These are phyloP conservation scores for Penicillium simplicissimum DNA, from an alignment of 495 filamentous ascomycete genomes.

Conservation along the genomic window DNA sequence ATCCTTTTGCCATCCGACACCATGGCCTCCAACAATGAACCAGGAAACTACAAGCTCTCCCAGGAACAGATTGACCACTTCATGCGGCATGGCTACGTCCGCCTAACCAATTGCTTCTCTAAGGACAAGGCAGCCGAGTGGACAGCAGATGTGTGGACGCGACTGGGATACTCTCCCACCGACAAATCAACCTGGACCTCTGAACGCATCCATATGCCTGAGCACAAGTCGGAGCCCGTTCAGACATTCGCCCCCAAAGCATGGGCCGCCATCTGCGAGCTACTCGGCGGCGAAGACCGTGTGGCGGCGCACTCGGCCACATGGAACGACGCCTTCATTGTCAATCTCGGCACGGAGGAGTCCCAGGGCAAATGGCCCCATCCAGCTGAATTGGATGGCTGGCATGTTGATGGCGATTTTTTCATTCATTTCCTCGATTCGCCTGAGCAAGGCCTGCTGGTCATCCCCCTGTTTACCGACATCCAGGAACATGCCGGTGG, in stretches of 20 bases:
- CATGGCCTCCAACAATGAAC: background rate
- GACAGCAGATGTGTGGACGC: constrained; percentile 62
- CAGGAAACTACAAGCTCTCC: constrained; percentile 44
- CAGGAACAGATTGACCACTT: constrained; percentile 65
- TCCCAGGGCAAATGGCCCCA: constrained; percentile 50
- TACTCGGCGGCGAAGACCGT: constrained; percentile 66
- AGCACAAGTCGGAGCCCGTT: constrained; percentile 53
- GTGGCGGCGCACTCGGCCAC: constrained; percentile 47
- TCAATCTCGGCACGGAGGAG: constrained; percentile 66
- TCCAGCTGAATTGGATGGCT: constrained; percentile 55
- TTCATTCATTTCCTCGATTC: constrained; percentile 76
- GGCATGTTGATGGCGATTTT: constrained; percentile 80
- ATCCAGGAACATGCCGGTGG: constrained; percentile 62
- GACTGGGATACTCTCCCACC: constrained; percentile 64
- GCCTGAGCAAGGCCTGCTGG: constrained; percentile 68
- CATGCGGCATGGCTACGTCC: constrained; percentile 65
- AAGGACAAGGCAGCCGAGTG: constrained; percentile 57
- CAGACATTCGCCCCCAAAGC: constrained; percentile 64
- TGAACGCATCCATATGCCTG: constrained; percentile 67
- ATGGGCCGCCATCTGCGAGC: constrained; percentile 69
- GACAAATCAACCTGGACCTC: constrained; percentile 68
- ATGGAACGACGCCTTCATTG: constrained; percentile 72
- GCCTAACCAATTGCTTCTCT: constrained; percentile 61
- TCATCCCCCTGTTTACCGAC: constrained; percentile 70
- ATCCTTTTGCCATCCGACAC: background rate